Percentiles rank a stretch among this genome's conserved stretches.
Conservation (phyloP, 2,329 filamentous ascomycete genomes). For the Aspergillus unguis region DNA sequence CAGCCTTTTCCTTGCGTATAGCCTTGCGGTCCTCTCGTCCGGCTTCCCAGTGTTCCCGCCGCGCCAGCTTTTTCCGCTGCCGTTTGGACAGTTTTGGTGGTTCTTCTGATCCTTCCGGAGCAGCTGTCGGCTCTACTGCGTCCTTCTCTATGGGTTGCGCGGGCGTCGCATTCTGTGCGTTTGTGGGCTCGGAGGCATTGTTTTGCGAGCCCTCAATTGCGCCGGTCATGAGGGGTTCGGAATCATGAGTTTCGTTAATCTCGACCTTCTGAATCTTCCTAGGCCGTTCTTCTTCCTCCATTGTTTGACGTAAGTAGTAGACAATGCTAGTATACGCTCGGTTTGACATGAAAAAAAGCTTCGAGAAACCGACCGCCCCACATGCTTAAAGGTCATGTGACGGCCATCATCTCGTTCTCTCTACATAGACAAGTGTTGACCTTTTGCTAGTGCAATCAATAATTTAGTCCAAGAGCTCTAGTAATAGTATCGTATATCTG, state of each 20-base stretch:
- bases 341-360: constrained; percentile 7
- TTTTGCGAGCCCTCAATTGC: constrained; percentile 17
- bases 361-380: constrained; percentile 5
- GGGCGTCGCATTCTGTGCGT: constrained; percentile 9
- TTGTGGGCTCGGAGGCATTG: neutral
- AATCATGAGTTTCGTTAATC: constrained; percentile 28
- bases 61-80: constrained; percentile 74
- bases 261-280: constrained; percentile 54
- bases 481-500: too few relatives aligned
- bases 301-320: constrained; percentile 22
- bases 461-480: too few relatives aligned
- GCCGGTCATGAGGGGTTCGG: constrained; percentile 31
- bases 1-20: constrained; percentile 56
- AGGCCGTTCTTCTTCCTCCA: constrained; percentile 56
- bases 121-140: too few relatives aligned
- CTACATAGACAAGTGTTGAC: too few relatives aligned
- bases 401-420: neutral
- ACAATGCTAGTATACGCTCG: neutral
- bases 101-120: neutral
- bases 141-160: neutral
- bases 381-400: constrained; percentile 16
- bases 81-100: constrained; percentile 68
- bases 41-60: constrained; percentile 72
- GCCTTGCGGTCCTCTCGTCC: constrained; percentile 58
- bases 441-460: too few relatives aligned